Evolutionary conservation across 345 rosid genomes (phyloP).

Genomic region (Euclidium syriacum): DNA sequence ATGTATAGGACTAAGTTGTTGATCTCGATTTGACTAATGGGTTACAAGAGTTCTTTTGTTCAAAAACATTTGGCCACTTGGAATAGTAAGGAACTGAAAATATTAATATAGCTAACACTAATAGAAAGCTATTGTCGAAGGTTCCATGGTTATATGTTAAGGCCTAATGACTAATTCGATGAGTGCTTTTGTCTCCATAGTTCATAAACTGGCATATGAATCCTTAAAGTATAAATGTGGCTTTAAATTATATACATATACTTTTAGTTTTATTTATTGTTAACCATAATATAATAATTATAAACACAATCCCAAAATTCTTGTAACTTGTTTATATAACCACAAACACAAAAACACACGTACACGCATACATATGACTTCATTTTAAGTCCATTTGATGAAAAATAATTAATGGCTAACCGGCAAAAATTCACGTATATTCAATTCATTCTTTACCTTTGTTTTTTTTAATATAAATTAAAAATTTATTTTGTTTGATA

Average conservation of each 20-base stretch:
- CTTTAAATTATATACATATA: not conserved
- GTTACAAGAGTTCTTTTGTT: not conserved
- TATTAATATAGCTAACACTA: not conserved
- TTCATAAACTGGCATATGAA: constrained; percentile 27
- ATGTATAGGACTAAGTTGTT: not conserved
- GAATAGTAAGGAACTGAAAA: not conserved
- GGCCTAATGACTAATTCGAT: constrained; percentile 14
- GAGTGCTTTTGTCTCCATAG: constrained; percentile 9
- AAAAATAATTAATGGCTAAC: constrained; percentile 6
- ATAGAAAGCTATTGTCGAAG: not conserved
- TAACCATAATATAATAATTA: constrained; percentile 9
- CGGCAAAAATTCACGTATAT: not conserved
- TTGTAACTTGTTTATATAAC: constrained; percentile 28
- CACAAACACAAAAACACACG: constrained; percentile 31
- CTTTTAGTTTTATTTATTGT: not conserved
- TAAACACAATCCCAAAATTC: constrained; percentile 31
- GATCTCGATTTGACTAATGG: not conserved
- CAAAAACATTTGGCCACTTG: not conserved
- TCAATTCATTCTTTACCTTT: not conserved
- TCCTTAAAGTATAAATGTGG: constrained; percentile 26
- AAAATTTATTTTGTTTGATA: not conserved
- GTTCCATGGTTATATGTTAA: constrained; percentile 1
- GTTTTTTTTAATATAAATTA: not conserved
- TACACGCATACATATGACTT: constrained; percentile 24
- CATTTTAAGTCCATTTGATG: constrained; percentile 7